A percentile compares a stretch with the other conserved stretches of the same genome.
Conservation (phyloP, 345 rosid species). For the Triadica sebifera region DNA sequence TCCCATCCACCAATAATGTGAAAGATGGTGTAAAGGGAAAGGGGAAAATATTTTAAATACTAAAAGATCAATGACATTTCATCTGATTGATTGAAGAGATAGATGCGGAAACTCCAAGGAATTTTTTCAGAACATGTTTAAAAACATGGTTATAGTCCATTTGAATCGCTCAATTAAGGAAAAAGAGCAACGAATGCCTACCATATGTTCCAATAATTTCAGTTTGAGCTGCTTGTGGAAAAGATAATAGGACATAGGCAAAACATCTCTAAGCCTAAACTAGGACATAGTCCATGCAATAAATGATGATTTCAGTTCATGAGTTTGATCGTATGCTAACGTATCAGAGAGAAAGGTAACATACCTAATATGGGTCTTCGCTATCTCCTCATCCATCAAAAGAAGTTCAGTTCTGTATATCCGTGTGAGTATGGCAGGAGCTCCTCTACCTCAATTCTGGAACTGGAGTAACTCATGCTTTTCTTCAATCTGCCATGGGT, state of each 20-base stretch:
- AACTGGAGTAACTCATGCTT: conserved; percentile 65
- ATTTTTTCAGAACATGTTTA: not conserved
- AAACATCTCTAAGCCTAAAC: not conserved
- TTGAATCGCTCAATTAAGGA: not conserved
- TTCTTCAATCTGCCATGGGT: conserved; percentile 67
- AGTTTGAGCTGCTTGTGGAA: not conserved
- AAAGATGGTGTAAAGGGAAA: conserved; percentile 18
- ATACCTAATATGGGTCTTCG: conserved; percentile 13
- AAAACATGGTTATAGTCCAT: not conserved
- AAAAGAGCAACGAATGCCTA: conserved; percentile 2
- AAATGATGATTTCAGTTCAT: not conserved
- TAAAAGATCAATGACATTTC: conserved; percentile 13
- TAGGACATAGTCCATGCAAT: not conserved
- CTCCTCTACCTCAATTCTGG: conserved; percentile 89
- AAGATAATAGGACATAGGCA: not conserved
- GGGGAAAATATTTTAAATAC: conserved; percentile 9
- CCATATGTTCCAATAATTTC: not conserved
- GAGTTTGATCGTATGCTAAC: not conserved
- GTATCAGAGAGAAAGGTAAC: not conserved
- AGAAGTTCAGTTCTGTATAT: conserved; percentile 89
- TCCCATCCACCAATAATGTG: conserved; percentile 9
- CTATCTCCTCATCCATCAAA: conserved; percentile 38
- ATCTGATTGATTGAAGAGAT: conserved; percentile 27
- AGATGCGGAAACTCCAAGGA: conserved; percentile 19
- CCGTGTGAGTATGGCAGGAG: conserved; percentile 84